Percentiles rank a stretch among this genome's conserved stretches.
phyloP scores from a whole-genome alignment of 2,329 filamentous ascomycete genomes.

The Didymosphaeria variabile region DNA sequence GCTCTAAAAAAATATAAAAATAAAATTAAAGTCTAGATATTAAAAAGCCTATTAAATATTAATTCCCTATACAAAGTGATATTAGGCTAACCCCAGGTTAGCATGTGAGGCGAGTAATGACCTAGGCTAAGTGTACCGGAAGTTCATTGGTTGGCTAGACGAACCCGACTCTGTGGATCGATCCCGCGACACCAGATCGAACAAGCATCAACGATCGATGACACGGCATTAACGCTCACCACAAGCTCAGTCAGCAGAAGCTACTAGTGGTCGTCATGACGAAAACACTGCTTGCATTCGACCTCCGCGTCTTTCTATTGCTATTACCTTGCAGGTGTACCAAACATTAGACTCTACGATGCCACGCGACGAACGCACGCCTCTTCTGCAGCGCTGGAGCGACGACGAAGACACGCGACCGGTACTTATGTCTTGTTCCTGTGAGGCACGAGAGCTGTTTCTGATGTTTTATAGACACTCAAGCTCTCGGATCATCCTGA shows the following conservation, averaged over 20 bases:
- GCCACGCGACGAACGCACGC: constrained; percentile 49
- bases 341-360: constrained; percentile 16
- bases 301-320: neutral
- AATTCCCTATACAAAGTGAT: no score
- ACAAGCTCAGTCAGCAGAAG: constrained; percentile 1
- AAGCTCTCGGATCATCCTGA: constrained; percentile 44
- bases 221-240: constrained; percentile 3
- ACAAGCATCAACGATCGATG: constrained; percentile 11
- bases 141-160: neutral
- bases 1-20: no score
- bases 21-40: no score
- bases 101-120: no score
- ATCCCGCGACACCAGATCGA: constrained; percentile 3
- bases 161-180: neutral
- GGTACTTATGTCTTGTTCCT: constrained; percentile 28
- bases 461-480: constrained; percentile 25
- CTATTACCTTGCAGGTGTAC: neutral
- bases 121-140: no score
- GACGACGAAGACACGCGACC: constrained; percentile 44
- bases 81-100: no score
- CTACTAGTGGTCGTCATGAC: constrained; percentile 3
- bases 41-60: no score
- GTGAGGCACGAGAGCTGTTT: constrained; percentile 14
- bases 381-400: constrained; percentile 47
- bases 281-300: neutral